Evolutionary conservation across 176 grass and related monocot genomes (phyloP), one percentile per base, ranked within the genome.

Genomic region (Lolium multiflorum): DNA sequence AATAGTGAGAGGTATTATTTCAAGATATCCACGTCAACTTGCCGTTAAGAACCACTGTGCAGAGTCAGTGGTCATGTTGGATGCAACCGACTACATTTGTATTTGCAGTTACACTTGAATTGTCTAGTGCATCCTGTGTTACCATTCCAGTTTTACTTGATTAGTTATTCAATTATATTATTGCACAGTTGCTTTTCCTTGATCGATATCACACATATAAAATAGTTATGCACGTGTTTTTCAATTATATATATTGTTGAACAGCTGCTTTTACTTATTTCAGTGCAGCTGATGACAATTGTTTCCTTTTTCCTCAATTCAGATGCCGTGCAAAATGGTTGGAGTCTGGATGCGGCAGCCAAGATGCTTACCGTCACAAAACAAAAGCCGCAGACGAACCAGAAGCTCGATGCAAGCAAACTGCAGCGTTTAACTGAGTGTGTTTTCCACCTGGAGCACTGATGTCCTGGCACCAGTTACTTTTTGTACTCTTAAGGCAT

Each of bases 401-500:
- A 94, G 90, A 99, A 93, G 87, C 83, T 94, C 0, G 94, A 94
- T n/a, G 59, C 92, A 47, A 94, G 85, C 85, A 99, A 94, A 76
- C 83, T 99, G 41, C 97, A 99, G 86, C 92, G 97, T 22, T 88
- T 99, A 56, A 94, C 97, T 46, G 97, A 99, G 87, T 97, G 87
- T 52, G 97, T 99, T 88, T 99, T 96, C 82, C 94, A 99, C 81
- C 82, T 99, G 78, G 97, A 96, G 87, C 91, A 99, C 82, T 99
- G 80, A 96, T 70, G 47, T 73, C 28, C 22, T 54, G 0, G 5
- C 31, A 62, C 44, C 10, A 31, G 3, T 8, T 11, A 41, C 62
- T 15, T 82, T 15, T 51, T 70, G 6, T 18, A 43, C 47, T 52
- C 6, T 52, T 17, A 86, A 62, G 68, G 25, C 24, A 13, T 47